phyloP scores from a whole-genome alignment of 1,284 basidiomycete genomes.

The Moniliophthora roreri region DNA sequence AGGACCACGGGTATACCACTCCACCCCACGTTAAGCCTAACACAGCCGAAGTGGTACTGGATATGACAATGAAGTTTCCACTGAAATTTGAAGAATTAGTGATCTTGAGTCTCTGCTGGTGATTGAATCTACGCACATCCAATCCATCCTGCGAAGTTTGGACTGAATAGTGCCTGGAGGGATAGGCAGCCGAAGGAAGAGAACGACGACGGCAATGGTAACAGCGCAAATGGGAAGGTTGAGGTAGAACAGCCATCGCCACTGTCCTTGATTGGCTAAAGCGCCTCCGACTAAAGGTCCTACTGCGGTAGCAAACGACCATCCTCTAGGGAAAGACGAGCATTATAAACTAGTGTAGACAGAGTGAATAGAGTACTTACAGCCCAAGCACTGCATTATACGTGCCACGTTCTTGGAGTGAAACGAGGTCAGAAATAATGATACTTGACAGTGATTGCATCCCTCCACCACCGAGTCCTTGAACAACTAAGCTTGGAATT shows the following conservation, averaged over 20 bases:
- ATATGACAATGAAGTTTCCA: constrained; percentile 37
- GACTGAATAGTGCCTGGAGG: constrained; percentile 25
- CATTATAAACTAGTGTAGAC: neutral
- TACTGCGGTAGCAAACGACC: constrained; percentile 8
- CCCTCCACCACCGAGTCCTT: constrained; percentile 49
- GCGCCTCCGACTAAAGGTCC: constrained; percentile 22
- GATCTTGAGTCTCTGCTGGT: neutral
- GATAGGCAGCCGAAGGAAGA: constrained; percentile 24
- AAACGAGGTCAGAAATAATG: constrained; percentile 42
- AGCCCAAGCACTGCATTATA: constrained; percentile 31
- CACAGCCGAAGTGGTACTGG: constrained; percentile 27
- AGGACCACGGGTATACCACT: constrained; percentile 38
- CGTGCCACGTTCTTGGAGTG: constrained; percentile 35
- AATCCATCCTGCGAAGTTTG: constrained; percentile 34
- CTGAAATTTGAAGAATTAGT: constrained; percentile 23
- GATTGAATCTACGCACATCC: constrained; percentile 28
- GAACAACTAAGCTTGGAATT: constrained; percentile 29
- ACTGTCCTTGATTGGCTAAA: constrained; percentile 20
- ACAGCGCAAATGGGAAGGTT: constrained; percentile 27
- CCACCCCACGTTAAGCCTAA: constrained; percentile 43
- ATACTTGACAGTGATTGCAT: constrained; percentile 40
- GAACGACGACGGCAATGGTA: constrained; percentile 18
- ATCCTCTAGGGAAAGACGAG: too few relatives aligned
- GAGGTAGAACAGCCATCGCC: constrained; percentile 31
- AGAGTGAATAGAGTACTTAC: constrained; percentile 18